A percentile compares a stretch with the other conserved stretches of the same genome.
Conservation (phyloP, 2,329 filamentous ascomycete species). For the Plenodomus lindquistii region DNA sequence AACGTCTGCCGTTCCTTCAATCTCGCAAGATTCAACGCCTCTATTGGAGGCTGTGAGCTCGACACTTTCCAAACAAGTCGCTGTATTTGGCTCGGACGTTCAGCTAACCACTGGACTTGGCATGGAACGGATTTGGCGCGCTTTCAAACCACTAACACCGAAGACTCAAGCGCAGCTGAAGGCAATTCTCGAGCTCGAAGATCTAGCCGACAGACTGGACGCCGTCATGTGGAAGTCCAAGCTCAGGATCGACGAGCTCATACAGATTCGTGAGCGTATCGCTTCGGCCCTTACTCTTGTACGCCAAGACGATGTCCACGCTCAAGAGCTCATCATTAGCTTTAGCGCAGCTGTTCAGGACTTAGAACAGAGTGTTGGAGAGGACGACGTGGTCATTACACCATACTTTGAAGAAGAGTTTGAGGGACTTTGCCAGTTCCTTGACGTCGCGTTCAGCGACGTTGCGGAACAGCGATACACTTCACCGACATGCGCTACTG, state of each 20-base stretch:
- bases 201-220: slow-evolving; percentile 53
- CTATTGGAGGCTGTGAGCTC: slow-evolving; percentile 32
- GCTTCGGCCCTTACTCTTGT: slow-evolving; percentile 39
- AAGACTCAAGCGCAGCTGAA: slow-evolving; percentile 43
- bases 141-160: slow-evolving; percentile 65
- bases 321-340: slow-evolving; percentile 31
- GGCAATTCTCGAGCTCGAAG: slow-evolving; percentile 48
- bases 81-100: slow-evolving; percentile 68
- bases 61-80: slow-evolving; percentile 29
- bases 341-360: slow-evolving; percentile 34
- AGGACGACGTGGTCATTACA: slow-evolving; percentile 28
- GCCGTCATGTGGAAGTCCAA: slow-evolving; percentile 41
- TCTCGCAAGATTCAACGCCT: slow-evolving; percentile 5
- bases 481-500: slow-evolving; percentile 14
- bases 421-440: slow-evolving; percentile 43
- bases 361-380: slow-evolving; percentile 32
- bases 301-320: slow-evolving; percentile 32
- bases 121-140: slow-evolving; percentile 79
- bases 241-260: slow-evolving; percentile 39
- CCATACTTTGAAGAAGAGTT: slow-evolving; percentile 45
- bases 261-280: slow-evolving; percentile 41
- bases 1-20: slow-evolving; percentile 13
- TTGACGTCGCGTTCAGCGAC: slow-evolving; percentile 31
- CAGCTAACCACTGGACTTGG: slow-evolving; percentile 73
- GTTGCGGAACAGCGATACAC: slow-evolving; percentile 6